phyloP scores from a whole-genome alignment of 768 basidiomycete genomes.

The Asterophora parasitica region DNA sequence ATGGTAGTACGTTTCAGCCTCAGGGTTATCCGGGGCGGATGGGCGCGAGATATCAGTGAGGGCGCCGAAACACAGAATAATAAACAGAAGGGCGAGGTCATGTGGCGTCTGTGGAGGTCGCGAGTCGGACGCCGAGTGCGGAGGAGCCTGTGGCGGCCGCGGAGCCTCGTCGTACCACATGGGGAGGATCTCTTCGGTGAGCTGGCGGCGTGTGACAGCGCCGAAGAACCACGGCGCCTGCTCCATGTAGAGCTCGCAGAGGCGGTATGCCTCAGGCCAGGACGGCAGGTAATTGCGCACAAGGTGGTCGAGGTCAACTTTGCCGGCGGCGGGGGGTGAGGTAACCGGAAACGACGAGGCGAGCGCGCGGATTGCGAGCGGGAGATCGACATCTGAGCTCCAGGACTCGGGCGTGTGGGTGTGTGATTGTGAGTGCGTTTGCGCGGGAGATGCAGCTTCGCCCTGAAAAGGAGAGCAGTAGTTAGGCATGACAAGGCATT shows the following conservation, averaged over 20 bases:
- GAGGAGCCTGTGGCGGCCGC: conserved; percentile 12
- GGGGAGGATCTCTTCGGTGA: conserved; percentile 63
- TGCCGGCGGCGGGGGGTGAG: not conserved
- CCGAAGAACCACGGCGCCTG: conserved; percentile 80
- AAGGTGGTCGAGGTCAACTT: conserved; percentile 41
- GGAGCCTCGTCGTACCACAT: conserved; percentile 57
- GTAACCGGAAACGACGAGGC: conserved; percentile 43
- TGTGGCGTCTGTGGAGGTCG: conserved; percentile 30
- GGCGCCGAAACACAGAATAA: conserved; percentile 60
- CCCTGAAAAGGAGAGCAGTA: conserved; percentile 21
- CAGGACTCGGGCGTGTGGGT: not conserved
- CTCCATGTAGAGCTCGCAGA: conserved; percentile 69
- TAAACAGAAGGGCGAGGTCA: conserved; percentile 58
- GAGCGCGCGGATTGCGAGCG: conserved; percentile 23
- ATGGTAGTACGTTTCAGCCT: conserved; percentile 51
- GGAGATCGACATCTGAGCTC: conserved; percentile 11
- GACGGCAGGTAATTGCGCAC: conserved; percentile 50
- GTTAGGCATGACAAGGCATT: not conserved
- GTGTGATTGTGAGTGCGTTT: not conserved
- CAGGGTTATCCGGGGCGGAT: conserved; percentile 45
- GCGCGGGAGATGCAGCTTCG: conserved; percentile 22
- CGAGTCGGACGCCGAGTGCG: conserved; percentile 5
- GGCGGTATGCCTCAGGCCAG: conserved; percentile 51
- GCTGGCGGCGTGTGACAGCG: conserved; percentile 57
- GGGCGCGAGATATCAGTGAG: conserved; percentile 52